Evolutionary conservation across 1,284 basidiomycete species (phyloP).

Genomic region (Tilletia walkeri): DNA sequence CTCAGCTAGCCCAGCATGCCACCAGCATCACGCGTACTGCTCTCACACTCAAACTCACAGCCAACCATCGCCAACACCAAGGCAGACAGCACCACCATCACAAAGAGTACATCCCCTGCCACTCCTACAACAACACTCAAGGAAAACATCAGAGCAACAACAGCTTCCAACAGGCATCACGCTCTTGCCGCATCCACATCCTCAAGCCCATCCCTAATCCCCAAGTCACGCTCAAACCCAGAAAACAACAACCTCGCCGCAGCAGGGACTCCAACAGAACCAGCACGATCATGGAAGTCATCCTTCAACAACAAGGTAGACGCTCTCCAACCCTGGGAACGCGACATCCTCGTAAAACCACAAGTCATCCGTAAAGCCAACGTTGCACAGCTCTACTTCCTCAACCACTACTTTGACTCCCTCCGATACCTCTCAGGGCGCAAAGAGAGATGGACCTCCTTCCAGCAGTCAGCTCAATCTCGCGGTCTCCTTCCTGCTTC

Average conservation of each 20-base stretch:
- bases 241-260: neutral
- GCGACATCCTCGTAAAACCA: slow-evolving; percentile 42
- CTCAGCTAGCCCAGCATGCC: neutral
- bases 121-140: neutral
- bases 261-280: neutral
- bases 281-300: slow-evolving; percentile 8
- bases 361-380: slow-evolving; percentile 53
- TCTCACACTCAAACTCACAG: slow-evolving; percentile 13
- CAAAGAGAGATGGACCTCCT: slow-evolving; percentile 60
- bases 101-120: neutral
- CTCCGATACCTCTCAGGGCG: slow-evolving; percentile 49
- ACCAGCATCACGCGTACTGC: slow-evolving; percentile 10
- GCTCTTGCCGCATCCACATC: neutral
- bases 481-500: slow-evolving; percentile 28
- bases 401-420: slow-evolving; percentile 56
- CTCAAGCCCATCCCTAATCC: neutral
- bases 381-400: slow-evolving; percentile 54
- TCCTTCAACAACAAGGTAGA: slow-evolving; percentile 29
- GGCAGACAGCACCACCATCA: neutral
- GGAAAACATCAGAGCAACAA: neutral
- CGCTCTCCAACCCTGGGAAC: slow-evolving; percentile 50
- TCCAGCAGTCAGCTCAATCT: slow-evolving; percentile 65
- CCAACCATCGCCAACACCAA: neutral
- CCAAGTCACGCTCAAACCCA: neutral
- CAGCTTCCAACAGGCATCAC: neutral